These are phyloP conservation scores for Pinus tabuliformis DNA, from an alignment of 75 land plant genomes.

Conservation along the genomic window DNA sequence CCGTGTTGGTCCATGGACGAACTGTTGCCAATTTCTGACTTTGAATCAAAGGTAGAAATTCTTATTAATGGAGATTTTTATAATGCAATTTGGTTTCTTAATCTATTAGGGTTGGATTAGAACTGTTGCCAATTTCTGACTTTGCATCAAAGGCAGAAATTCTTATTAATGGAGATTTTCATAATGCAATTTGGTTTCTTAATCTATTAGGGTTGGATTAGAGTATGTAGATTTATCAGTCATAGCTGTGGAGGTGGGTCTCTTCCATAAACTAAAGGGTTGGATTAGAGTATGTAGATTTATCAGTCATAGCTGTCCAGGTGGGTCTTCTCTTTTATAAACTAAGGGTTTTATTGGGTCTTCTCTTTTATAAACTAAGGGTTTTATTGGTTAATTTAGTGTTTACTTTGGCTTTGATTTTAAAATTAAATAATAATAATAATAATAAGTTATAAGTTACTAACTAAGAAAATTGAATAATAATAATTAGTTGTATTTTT, in stretches of 20 bases:
- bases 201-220: background rate
- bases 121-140: constrained; percentile 54
- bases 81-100: background rate
- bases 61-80: background rate
- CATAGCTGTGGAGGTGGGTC: too few relatives aligned
- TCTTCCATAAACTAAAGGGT: too few relatives aligned
- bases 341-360: too few relatives aligned
- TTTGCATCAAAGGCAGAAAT: constrained; percentile 45
- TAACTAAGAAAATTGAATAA: too few relatives aligned
- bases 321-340: too few relatives aligned
- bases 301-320: too few relatives aligned
- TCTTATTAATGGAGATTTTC: background rate
- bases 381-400: too few relatives aligned
- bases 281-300: too few relatives aligned
- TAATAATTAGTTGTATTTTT: background rate
- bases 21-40: constrained; percentile 49
- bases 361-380: too few relatives aligned
- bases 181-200: background rate
- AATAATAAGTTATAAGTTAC: too few relatives aligned
- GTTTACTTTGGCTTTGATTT: too few relatives aligned
- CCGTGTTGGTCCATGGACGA: constrained; percentile 60
- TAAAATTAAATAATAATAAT: too few relatives aligned
- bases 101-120: background rate
- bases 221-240: constrained; percentile 8
- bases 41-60: constrained; percentile 44